Evolutionary conservation across 495 filamentous ascomycete genomes (phyloP).

Genomic region (Rostrohypoxylon terebratum): DNA sequence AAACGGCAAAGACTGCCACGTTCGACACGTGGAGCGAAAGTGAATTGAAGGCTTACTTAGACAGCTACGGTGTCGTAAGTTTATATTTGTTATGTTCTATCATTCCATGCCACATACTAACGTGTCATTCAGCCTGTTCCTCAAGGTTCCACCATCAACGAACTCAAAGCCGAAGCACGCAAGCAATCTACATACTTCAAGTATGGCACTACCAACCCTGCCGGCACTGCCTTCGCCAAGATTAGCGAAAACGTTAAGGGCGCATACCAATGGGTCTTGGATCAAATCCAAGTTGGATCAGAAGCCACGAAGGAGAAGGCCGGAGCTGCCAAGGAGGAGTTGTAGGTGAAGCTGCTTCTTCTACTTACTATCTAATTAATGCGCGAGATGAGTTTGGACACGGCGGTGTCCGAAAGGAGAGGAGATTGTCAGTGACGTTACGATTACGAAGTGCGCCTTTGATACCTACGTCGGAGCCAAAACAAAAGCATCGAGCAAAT

Average conservation of each 20-base stretch:
- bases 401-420: neutral
- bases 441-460: conserved; percentile 5
- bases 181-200: conserved; percentile 80
- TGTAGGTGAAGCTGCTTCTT: conserved; percentile 37
- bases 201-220: conserved; percentile 77
- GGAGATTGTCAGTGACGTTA: neutral
- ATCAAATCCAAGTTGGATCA: conserved; percentile 69
- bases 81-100: neutral
- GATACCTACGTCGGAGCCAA: neutral
- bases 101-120: conserved; percentile 47
- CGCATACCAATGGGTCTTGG: conserved; percentile 68
- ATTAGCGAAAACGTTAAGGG: conserved; percentile 64
- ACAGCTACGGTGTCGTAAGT: conserved; percentile 77
- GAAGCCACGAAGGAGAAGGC: conserved; percentile 72
- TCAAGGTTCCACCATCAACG: conserved; percentile 69
- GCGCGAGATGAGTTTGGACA: neutral
- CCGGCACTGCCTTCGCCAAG: conserved; percentile 73
- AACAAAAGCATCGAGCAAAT: conserved; percentile 3
- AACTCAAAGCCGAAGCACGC: conserved; percentile 74
- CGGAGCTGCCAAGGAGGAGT: conserved; percentile 53
- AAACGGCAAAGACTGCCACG: conserved; percentile 72
- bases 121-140: conserved; percentile 62
- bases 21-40: conserved; percentile 85
- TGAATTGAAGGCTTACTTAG: conserved; percentile 84
- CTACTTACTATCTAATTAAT: neutral